Conservation (phyloP, 306 rosid species). For the Vigna radiata region DNA sequence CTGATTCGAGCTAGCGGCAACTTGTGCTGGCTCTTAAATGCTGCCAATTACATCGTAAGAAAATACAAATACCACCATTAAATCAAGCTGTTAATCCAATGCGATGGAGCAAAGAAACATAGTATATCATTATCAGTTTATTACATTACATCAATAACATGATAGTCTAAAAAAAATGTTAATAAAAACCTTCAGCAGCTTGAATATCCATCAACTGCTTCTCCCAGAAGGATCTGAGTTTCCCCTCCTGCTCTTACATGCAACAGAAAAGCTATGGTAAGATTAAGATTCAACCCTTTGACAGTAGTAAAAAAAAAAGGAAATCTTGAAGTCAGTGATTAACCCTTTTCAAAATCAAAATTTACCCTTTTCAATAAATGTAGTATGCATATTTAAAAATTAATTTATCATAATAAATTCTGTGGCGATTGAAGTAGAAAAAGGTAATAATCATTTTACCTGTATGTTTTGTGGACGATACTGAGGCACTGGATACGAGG, state of each 20-base stretch:
- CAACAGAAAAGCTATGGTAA: neutral
- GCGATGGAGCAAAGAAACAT: neutral
- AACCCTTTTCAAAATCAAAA: neutral
- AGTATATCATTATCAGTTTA: neutral
- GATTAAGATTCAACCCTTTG: neutral
- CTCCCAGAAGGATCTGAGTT: conserved; percentile 41
- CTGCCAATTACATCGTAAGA: conserved; percentile 28
- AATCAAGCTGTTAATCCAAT: neutral
- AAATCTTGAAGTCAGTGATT: no score
- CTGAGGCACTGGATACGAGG: no score
- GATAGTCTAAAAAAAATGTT: no score
- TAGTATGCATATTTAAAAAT: neutral
- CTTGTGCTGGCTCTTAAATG: conserved; percentile 40
- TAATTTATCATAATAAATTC: neutral
- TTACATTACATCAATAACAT: no score
- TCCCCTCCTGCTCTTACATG: conserved; percentile 29
- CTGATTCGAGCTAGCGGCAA: conserved; percentile 48
- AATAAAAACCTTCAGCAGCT: conserved; percentile 36
- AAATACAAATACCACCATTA: neutral
- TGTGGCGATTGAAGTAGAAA: no score
- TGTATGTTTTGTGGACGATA: no score
- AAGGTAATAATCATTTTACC: no score
- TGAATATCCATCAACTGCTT: conserved; percentile 35
- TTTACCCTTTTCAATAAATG: neutral
- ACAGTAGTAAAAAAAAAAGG: neutral